These are phyloP conservation scores for Solanum chaucha DNA, from an alignment of 257 asterid genomes.

Conservation along the genomic window DNA sequence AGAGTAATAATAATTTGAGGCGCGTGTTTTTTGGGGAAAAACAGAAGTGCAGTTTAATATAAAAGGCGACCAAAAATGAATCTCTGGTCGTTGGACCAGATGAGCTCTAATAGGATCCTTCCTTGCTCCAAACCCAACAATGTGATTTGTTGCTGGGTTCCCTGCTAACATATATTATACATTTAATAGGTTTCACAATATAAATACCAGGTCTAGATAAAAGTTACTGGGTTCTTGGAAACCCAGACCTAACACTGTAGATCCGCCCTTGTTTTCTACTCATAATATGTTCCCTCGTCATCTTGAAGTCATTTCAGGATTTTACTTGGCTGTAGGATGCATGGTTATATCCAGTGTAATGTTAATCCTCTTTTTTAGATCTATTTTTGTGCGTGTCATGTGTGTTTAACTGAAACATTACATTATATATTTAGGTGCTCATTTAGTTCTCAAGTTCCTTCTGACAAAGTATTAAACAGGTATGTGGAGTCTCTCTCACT, in stretches of 20 bases:
- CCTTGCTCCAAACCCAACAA: not conserved
- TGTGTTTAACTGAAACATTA: not conserved
- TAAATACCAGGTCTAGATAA: not conserved
- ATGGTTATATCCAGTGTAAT: not conserved
- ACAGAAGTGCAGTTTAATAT: not conserved
- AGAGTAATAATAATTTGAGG: not conserved
- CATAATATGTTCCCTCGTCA: not conserved
- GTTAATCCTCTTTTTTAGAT: not conserved
- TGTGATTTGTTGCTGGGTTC: not conserved
- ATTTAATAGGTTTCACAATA: not conserved
- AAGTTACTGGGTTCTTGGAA: not conserved
- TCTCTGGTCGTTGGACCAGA: not conserved
- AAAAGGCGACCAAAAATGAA: not conserved
- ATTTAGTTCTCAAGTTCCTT: not conserved
- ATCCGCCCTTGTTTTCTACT: not conserved
- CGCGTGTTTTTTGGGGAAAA: not conserved
- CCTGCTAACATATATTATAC: not conserved
- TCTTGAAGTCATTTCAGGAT: not conserved
- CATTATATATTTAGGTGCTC: not conserved
- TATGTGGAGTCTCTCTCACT: slow-evolving; percentile 55
- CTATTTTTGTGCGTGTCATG: not conserved
- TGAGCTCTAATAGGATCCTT: not conserved
- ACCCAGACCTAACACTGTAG: not conserved
- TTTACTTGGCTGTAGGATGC: not conserved
- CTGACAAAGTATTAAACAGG: slow-evolving; percentile 30